Evolutionary conservation across 1,139 yeast genomes (phyloP).

Genomic region (Zygoascus meyerae): DNA sequence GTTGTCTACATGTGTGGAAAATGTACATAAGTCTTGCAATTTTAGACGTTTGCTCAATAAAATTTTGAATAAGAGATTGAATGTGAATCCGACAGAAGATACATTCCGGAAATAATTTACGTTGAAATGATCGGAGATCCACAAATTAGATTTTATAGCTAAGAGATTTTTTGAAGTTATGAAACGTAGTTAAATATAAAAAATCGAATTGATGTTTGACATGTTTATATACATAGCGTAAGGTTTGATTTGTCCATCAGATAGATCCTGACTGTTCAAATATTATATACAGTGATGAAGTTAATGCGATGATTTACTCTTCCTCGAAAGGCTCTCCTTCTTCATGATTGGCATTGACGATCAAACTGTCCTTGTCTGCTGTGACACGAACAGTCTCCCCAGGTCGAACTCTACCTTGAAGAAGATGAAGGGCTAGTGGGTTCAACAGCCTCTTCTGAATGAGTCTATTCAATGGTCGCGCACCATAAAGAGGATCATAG

Average conservation of each 20-base stretch:
- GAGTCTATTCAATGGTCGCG: conserved; percentile 88
- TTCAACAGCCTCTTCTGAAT: conserved; percentile 76
- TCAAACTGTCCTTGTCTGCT: conserved; percentile 36
- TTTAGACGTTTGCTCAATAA: background rate
- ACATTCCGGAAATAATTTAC: too few species aligned
- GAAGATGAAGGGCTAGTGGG: conserved; percentile 75
- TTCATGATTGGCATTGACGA: conserved; percentile 47
- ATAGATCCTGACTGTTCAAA: too few species aligned
- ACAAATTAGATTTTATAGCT: too few species aligned
- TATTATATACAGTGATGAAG: background rate
- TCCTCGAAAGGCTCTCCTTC: conserved; percentile 18
- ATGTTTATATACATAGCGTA: background rate
- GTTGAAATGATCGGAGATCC: too few species aligned
- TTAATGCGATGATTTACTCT: conserved; percentile 5
- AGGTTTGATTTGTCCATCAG: background rate
- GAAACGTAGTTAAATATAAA: background rate
- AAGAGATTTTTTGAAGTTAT: too few species aligned
- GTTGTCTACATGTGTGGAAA: background rate
- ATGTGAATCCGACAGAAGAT: too few species aligned
- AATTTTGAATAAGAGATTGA: background rate
- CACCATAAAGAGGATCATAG: conserved; percentile 88
- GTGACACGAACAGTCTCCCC: conserved; percentile 56
- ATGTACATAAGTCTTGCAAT: background rate
- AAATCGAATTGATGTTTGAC: background rate
- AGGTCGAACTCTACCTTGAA: conserved; percentile 70